A percentile compares a stretch with the other conserved stretches of the same genome.
These are phyloP conservation scores for Lavandula angustifolia DNA, from an alignment of 257 asterid species.

Conservation along the genomic window DNA sequence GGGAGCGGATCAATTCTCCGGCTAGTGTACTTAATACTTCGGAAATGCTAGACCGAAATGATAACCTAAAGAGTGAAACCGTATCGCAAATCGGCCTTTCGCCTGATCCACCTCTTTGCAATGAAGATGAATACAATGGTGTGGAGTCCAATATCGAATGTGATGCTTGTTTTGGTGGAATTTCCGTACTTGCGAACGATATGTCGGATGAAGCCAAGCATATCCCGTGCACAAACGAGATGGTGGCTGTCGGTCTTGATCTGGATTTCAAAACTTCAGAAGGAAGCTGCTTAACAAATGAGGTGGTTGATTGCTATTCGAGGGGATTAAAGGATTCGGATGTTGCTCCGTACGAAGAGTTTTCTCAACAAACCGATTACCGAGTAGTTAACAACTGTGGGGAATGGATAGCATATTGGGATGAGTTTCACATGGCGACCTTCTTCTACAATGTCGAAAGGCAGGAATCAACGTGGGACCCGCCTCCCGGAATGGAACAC, in stretches of 20 bases:
- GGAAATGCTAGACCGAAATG: slow-evolving; percentile 38
- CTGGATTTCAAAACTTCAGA: slow-evolving; percentile 37
- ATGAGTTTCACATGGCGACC: slow-evolving; percentile 55
- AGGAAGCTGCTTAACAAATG: slow-evolving; percentile 46
- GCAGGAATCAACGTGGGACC: slow-evolving; percentile 83
- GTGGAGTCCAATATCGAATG: slow-evolving; percentile 35
- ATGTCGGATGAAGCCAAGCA: slow-evolving; percentile 29
- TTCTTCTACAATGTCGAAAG: slow-evolving; percentile 63
- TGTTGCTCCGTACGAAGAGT: slow-evolving; percentile 23
- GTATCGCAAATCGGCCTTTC: slow-evolving; percentile 32
- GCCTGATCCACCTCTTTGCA: slow-evolving; percentile 36
- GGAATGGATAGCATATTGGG: slow-evolving; percentile 74
- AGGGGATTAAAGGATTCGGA: slow-evolving; percentile 33
- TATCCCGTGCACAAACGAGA: slow-evolving; percentile 27
- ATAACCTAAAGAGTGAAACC: slow-evolving; percentile 32
- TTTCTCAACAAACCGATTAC: slow-evolving; percentile 32
- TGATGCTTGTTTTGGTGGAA: slow-evolving; percentile 27
- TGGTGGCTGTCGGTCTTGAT: slow-evolving; percentile 22
- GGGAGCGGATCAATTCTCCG: slow-evolving; percentile 38
- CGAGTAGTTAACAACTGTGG: slow-evolving; percentile 29
- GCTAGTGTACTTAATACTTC: slow-evolving; percentile 35
- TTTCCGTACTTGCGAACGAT: slow-evolving; percentile 26
- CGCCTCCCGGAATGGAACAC: slow-evolving; percentile 64
- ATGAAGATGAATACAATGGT: slow-evolving; percentile 29
- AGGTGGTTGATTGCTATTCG: slow-evolving; percentile 30